Base-by-base conservation (phyloP, 2,329 filamentous ascomycete species). In the Aspergillus bombycis region DNA sequence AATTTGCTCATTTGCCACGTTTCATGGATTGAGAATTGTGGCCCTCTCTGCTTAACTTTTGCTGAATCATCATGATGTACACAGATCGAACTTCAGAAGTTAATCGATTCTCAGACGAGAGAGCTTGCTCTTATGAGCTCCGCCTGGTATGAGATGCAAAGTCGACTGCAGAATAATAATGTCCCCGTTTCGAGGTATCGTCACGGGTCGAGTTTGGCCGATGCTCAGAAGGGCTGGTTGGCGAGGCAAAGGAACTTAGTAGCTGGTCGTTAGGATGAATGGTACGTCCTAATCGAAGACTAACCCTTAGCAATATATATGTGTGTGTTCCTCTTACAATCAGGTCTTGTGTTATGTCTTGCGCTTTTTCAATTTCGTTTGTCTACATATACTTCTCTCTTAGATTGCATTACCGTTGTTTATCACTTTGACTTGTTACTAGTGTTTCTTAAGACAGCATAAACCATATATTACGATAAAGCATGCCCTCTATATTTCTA, bases 91-190 rank as follows among this genome's bases (percentile, higher is more conserved):
- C 74, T 81, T 23, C 76, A 80, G 65, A 74, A 74, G 61, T 74
- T 74, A 48, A 79, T 81, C 60, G 74, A 79, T 32, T 72, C 74
- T 57, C 77, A 79, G 69, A 72, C 77, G 32, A 78, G 80, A 38
- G 81, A 83, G 67, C 75, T 83, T 32, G 72, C 73, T 46, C 77
- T 83, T 48, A 78, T 83, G 59, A 78, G 77, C 61, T 81, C 80
- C 8, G 80, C 81, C 11, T 83, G 81, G 81, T 81, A 80, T 65
- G 78, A 82, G 57, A 75, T 82, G 53, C 80, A 82, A 61, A 76
- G 78, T 59, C 77, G 80, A 26, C 72, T 81, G 60, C 79, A 81
- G 58, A 81, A 78, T 61, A 78, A 76, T 66, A 82, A 80, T 67
- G 74, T 79, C 64, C 76, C 72, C 56, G 71, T 79, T 52, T 77